Base-by-base conservation (phyloP, 768 basidiomycete species). In the Boletus vinaceobasis region DNA sequence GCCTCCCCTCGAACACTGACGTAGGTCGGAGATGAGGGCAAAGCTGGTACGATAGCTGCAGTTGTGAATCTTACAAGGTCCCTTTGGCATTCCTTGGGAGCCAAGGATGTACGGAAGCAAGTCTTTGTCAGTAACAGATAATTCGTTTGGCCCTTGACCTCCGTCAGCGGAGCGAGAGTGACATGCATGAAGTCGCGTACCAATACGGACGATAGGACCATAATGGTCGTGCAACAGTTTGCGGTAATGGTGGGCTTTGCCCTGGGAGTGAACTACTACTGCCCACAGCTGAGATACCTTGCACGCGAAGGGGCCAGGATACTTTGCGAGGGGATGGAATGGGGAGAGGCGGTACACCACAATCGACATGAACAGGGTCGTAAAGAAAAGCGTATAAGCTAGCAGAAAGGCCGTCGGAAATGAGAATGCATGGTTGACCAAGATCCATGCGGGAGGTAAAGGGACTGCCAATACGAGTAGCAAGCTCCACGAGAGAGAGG, bases 301-400 rank as follows among this genome's bases (percentile, higher is more conserved):
- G 51, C 65, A 65, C 5, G 61, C 39, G 29, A 60, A 42, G 5
- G 75, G 75, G 4, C 74, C 75, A 31, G 75, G 74, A 56, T 71
- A 73, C 17, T 56, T 61, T 10, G 75, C 71, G 23, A 75, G 69
- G 26, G 74, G 73, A 32, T 76, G 74, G 53, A 64, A 68, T 5
- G 73, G 64, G 2, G 75, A 75, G n/a, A 76, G 56, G 35, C 75
- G 73, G 59, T 75, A 75, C 5, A 61, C 36, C 5, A 62, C 53
- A 31, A 73, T 71, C 1, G 74, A 74, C 6, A 40, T 29, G 32
- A 61, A 57, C 3, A 72, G 43, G 7, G 64, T 56, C 13, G 36
- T 11, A 31, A 70, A 56, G 40, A 66, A 67, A 37, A 48, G 23
- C 14, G 36, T 33, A 44, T 64, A 70, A 2, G 53, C 54, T 26